Evolutionary conservation across 306 rosid species (phyloP).

Genomic region (Albizia julibrissin): DNA sequence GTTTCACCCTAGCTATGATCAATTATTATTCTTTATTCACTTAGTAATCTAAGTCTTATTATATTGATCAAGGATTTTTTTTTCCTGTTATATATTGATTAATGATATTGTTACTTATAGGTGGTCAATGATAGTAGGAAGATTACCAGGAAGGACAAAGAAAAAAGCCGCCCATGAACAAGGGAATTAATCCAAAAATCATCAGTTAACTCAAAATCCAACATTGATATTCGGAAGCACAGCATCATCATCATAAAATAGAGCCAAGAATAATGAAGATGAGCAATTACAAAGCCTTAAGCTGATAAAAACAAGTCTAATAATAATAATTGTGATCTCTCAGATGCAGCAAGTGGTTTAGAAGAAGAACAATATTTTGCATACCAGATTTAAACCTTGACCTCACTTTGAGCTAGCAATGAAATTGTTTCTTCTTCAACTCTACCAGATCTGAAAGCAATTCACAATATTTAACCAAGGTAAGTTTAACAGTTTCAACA

Average conservation of each 20-base stretch:
- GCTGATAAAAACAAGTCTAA: not conserved
- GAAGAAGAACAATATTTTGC: constrained; percentile 45
- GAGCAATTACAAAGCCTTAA: constrained; percentile 7
- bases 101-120: constrained; percentile 23
- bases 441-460: not conserved
- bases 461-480: too few species aligned
- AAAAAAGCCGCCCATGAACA: constrained; percentile 63
- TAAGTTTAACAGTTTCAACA: too few species aligned
- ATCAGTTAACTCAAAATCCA: constrained; percentile 41
- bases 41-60: not conserved
- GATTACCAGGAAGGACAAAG: constrained; percentile 81
- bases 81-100: not conserved
- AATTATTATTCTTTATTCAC: not conserved
- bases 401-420: constrained; percentile 34
- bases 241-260: not conserved
- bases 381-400: constrained; percentile 70
- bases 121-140: constrained; percentile 92
- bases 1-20: not conserved
- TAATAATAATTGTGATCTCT: constrained; percentile 27
- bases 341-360: constrained; percentile 47
- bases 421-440: constrained; percentile 9
- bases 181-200: constrained; percentile 65
- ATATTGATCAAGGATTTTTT: too few species aligned
- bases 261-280: not conserved
- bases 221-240: constrained; percentile 14